Percentiles rank a stretch among this genome's conserved stretches.
Conservation (phyloP, 1,139 yeast genomes). For the Scheffersomyces stambukii region DNA sequence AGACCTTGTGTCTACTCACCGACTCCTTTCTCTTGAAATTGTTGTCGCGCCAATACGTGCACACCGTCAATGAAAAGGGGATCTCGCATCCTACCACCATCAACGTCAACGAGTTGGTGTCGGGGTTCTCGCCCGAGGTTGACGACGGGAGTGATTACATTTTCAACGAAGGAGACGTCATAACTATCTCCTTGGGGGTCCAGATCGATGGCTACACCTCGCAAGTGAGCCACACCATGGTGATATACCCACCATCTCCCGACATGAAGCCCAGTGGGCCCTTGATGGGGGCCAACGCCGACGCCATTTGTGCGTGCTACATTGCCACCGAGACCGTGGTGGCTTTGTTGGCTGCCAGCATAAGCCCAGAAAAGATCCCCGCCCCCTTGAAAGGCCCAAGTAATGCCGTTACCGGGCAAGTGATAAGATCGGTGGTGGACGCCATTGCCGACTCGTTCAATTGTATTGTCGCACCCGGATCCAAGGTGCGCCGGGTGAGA, state of each 20-base stretch:
- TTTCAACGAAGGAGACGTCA: conserved; percentile 76
- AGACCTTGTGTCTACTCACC: conserved; percentile 77
- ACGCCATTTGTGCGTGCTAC: conserved; percentile 84
- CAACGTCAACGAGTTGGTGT: conserved; percentile 73
- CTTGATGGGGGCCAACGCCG: conserved; percentile 78
- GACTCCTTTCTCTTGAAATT: conserved; percentile 67
- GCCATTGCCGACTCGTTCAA: conserved; percentile 74
- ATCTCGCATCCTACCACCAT: conserved; percentile 88
- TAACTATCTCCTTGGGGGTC: conserved; percentile 78
- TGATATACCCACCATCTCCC: conserved; percentile 60
- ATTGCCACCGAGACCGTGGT: conserved; percentile 82
- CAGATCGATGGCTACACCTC: conserved; percentile 96
- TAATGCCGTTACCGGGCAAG: conserved; percentile 54
- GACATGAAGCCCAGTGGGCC: conserved; percentile 64
- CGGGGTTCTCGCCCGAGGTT: conserved; percentile 84
- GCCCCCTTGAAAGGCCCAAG: conserved; percentile 28
- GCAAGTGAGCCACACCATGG: conserved; percentile 78
- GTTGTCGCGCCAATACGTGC: conserved; percentile 49
- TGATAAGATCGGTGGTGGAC: conserved; percentile 74
- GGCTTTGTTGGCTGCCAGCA: conserved; percentile 66
- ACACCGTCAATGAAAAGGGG: conserved; percentile 72
- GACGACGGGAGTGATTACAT: conserved; percentile 54
- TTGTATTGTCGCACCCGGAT: conserved; percentile 86
- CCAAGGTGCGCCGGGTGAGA: conserved; percentile 85
- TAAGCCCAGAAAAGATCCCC: conserved; percentile 74